Evolutionary conservation across 2,329 filamentous ascomycete genomes (phyloP), one percentile per base, ranked within the genome.

Genomic region (Apiospora pterosperma): DNA sequence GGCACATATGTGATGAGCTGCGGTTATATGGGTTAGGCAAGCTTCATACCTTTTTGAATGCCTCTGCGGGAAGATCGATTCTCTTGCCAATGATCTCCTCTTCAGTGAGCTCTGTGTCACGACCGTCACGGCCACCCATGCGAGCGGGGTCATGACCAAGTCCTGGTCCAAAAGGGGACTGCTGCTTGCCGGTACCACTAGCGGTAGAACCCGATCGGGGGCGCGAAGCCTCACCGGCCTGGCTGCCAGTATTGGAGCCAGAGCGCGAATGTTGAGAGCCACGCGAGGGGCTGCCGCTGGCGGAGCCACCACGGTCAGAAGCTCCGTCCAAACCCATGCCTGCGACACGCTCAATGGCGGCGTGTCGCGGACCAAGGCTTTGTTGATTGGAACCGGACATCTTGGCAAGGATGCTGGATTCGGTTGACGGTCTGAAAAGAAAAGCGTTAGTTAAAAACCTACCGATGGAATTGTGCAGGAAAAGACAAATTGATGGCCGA

Each of bases 51-150:
- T 72, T 66, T 4, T 78, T 66, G 68, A 84, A 90, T 0, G 86
- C 87, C 69, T 88, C 86, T 0, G 85, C 77, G 0, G 86, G 86
- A 0, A 89, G 71, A 63, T 90, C 87, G 67, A 88, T 78, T 6
- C 86, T 84, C 66, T 80, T 81, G 65, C 76, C 76, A 34, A 81
- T 70, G 4, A 72, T 1, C 8, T 36, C 39, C 38, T 44, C 28
- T 8, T 76, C 71, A 11, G 70, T 72, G 16, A 73, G 44, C 10
- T n/a, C n/a, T 16, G 61, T 67, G n/a, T 70, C 67, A 4, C 74
- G 72, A 1, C 67, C 65, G 7, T 67, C 66, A n/a, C 38, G 5
- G 12, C 44, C 28, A 14, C 61, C 36, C 41, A 63, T 39, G 31
- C 41, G 52, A 31, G 81, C 67, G 16, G 66, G 66, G 34, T 66